Percentiles rank a stretch among this genome's conserved stretches.
Conservation (phyloP, 768 basidiomycete genomes). For the Phlegmacium glaucopus region DNA sequence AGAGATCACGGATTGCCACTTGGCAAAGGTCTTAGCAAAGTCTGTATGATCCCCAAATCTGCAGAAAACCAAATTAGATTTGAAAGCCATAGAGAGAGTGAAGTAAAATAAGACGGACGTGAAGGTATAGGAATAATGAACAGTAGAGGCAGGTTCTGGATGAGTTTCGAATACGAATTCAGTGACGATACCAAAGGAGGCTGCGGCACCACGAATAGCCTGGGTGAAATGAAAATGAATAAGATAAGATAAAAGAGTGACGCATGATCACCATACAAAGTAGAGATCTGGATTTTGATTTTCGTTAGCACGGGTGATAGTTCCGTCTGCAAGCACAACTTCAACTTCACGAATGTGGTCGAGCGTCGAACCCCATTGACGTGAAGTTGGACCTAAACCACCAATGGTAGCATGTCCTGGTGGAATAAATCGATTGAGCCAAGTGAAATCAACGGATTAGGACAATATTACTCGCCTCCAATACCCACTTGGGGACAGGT, state of each 20-base stretch:
- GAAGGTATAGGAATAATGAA: constrained; percentile 7
- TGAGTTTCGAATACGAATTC: constrained; percentile 7
- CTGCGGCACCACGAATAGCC: constrained; percentile 6
- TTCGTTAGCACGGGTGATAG: constrained; percentile 7
- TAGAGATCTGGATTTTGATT: not conserved
- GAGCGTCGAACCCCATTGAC: constrained; percentile 5
- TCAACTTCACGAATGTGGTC: constrained; percentile 9
- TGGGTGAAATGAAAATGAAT: not conserved
- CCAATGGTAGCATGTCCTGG: constrained; percentile 6
- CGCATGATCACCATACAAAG: constrained; percentile 2
- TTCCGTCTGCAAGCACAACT: constrained; percentile 6
- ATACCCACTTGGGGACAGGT: constrained; percentile 7
- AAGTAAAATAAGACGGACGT: not conserved
- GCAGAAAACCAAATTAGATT: not conserved
- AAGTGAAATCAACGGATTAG: not conserved
- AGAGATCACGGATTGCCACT: constrained; percentile 3
- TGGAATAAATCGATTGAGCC: not conserved
- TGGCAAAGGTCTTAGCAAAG: constrained; percentile 3
- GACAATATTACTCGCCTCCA: not conserved
- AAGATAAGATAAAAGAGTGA: not conserved
- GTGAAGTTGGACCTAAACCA: constrained; percentile 5
- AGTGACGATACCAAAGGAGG: constrained; percentile 6
- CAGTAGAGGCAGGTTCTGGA: constrained; percentile 4
- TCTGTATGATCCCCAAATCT: constrained; percentile 2
- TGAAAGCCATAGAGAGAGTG: not conserved